These are phyloP conservation scores for Quercus phellos DNA, from an alignment of 331 rosid species.

Conservation along the genomic window DNA sequence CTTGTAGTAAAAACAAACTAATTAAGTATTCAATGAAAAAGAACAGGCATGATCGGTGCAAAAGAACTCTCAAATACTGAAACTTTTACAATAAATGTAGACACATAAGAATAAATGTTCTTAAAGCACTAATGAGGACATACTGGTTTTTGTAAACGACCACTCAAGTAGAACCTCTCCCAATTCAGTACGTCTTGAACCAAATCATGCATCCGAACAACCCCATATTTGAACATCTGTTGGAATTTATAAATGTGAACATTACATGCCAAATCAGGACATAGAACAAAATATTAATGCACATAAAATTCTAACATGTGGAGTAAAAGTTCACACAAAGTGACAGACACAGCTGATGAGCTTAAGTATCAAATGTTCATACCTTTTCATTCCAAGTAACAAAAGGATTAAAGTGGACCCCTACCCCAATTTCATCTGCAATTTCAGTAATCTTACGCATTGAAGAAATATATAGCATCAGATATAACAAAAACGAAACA, in stretches of 20 bases:
- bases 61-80: not conserved
- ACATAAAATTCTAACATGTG: slow-evolving; percentile 11
- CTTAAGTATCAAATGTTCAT: slow-evolving; percentile 12
- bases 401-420: slow-evolving; percentile 93
- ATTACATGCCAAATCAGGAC: not conserved
- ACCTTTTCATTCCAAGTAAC: slow-evolving; percentile 84
- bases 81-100: not conserved
- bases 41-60: not conserved
- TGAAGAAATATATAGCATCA: slow-evolving; percentile 18
- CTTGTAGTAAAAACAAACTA: not conserved
- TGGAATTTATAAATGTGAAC: slow-evolving; percentile 19
- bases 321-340: not conserved
- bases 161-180: slow-evolving; percentile 88
- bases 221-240: slow-evolving; percentile 87
- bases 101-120: not conserved
- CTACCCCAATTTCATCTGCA: slow-evolving; percentile 80
- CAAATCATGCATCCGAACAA: slow-evolving; percentile 70
- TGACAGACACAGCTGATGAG: not conserved
- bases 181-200: slow-evolving; percentile 63
- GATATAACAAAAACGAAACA: not conserved
- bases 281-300: slow-evolving; percentile 1
- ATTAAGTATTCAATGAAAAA: not conserved
- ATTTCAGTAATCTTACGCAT: slow-evolving; percentile 58
- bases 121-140: slow-evolving; percentile 7
- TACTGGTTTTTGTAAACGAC: slow-evolving; percentile 96